Base-by-base conservation (phyloP, 305 asterid genomes). In the Fraxinus greggii region DNA sequence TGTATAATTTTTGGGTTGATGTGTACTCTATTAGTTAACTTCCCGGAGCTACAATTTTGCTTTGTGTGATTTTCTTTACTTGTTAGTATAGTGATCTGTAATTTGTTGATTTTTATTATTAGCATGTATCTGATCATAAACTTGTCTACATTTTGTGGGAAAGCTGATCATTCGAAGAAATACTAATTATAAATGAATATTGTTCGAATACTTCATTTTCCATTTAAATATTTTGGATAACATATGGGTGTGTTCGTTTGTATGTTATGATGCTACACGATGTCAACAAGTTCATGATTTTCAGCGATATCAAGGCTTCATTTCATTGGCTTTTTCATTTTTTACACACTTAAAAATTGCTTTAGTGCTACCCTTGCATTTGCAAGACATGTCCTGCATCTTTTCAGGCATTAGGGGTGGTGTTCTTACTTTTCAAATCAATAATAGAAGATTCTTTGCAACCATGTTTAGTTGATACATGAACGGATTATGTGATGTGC, bases 381-480 rank as follows among this genome's bases (percentile, higher is more conserved):
- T 69, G 45, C 72, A 63, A 63, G 72, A 8, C 7, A 23, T 26
- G 45, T 54, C 77, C 48, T 78, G 28, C 74, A 65, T 63, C 56
- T 33, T 35, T 84, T 45, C 61, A 15, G 56, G 79, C 83, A 45
- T 75, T 24, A n/a, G 12, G 72, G 67, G 31, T 26, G 29, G 69
- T 31, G 1, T 21, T 59, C 4, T 59, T 59, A 8, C 29, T 79
- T 77, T 65, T 59, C 61, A 19, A 36, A 78, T 15, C 33, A 48
- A 36, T 81, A 28, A 67, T 76, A 40, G 42, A 54, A 45, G 76
- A 61, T 35, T 42, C 21, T 73, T 78, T 63, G 72, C 80, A 15
- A 59, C 26, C 7, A 23, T 15, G 23, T 8, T 38, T 79, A 67
- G 76, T 79, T 74, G 72, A 67, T 36, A 67, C 17, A 24, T 54